These are phyloP conservation scores for Taiozyma sp. DNA, from an alignment of 1,139 yeast genomes.

Conservation along the genomic window DNA sequence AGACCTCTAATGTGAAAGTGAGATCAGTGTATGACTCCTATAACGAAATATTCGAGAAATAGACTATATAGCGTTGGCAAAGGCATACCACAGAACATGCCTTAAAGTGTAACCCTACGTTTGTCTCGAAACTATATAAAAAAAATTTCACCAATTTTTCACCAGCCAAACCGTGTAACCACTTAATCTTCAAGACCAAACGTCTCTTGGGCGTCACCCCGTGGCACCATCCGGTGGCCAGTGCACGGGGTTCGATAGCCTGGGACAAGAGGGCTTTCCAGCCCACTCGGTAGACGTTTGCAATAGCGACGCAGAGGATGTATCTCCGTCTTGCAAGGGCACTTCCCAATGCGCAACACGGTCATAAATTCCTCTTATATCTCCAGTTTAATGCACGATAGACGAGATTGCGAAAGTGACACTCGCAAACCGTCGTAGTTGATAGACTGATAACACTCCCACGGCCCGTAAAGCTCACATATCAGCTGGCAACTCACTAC, in stretches of 20 bases:
- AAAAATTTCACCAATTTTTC: not conserved
- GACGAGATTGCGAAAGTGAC: too few species aligned
- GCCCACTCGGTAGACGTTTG: constrained; percentile 7
- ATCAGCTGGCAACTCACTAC: too few species aligned
- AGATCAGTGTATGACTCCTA: constrained; percentile 15
- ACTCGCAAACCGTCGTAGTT: too few species aligned
- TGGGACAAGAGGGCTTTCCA: constrained; percentile 6
- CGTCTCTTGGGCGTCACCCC: constrained; percentile 10
- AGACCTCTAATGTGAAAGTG: not conserved
- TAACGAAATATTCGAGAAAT: constrained; percentile 1
- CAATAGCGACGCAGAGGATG: constrained; percentile 18
- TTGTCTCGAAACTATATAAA: not conserved
- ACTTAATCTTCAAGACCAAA: not conserved
- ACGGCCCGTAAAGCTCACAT: too few species aligned
- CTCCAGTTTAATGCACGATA: not conserved
- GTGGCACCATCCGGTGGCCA: not conserved
- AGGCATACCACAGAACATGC: too few species aligned
- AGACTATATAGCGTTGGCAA: not conserved
- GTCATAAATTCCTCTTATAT: constrained; percentile 22
- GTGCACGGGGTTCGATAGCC: constrained; percentile 8
- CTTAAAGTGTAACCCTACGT: not conserved
- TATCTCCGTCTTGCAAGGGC: constrained; percentile 24
- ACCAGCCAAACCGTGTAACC: not conserved
- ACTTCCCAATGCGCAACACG: constrained; percentile 18
- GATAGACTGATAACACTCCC: too few species aligned